Base-by-base conservation (phyloP, 2,329 filamentous ascomycete genomes). In the Dactylellina leptospora region DNA sequence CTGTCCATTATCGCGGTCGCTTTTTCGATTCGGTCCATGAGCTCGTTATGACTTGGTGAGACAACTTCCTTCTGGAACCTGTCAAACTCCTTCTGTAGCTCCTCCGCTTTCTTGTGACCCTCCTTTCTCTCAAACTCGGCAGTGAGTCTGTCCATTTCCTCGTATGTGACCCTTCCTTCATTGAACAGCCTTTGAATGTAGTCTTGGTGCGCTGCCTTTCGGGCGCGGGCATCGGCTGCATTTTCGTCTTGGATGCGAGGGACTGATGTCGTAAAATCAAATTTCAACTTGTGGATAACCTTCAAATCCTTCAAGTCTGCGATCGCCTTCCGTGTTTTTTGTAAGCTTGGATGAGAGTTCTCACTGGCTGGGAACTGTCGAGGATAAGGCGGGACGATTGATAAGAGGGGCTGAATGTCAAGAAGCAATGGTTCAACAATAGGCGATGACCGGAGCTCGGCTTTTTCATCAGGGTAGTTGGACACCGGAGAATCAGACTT, bases 281-380 rank as follows among this genome's bases (percentile, higher is more conserved):
- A 84, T 77, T 92, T 91, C 0, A 88, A 88, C 0, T 83, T 84
- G 64, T 88, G 85, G 3, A 93, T 82, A 77, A 95, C 90, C 13
- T 85, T 83, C 53, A 96, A 81, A 75, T 95, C 88, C 56, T 88
- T 90, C 40, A 96, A 81, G 0, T 85, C 84, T 11, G 92, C 87
- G 18, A 97, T 90, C 0, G 87, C 85, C 2, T 84, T 87, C 53
- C 95, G 88, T 48, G 91, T 93, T 1, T 87, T 84, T 0, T 89
- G 85, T n/a, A 99, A 84, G 74, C 96, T 90, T 0, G 95, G 95
- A 78, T 99, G 95, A 76, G 87, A 96, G 78, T 97, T 99, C 79
- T 96, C 97, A 13, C 97, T 91, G 0, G 95, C 95, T 6, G 95
- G 95, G 76, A 97, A 90, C 77, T 97, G 93, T 5, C 93, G 88